Conservation (phyloP, 768 basidiomycete species). For the Kwoniella bestiolae region DNA sequence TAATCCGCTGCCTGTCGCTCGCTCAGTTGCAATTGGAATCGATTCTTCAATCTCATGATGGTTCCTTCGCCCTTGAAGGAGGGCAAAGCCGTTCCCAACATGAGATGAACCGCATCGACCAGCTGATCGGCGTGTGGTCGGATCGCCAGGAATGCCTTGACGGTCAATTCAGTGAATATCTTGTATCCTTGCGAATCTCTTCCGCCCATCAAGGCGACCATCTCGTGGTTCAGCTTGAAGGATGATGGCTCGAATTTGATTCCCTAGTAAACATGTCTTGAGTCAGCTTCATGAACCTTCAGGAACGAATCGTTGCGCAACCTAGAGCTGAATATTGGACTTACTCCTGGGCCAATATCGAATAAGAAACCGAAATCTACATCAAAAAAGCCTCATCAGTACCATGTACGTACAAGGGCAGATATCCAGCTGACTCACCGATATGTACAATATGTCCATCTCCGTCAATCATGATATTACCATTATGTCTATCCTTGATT, state of each 20-base stretch:
- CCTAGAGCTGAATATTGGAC: conserved; percentile 32
- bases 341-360: conserved; percentile 92
- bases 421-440: conserved; percentile 63
- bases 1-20: conserved; percentile 92
- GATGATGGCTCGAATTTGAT: conserved; percentile 98
- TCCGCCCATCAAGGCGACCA: conserved; percentile 97
- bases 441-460: conserved; percentile 97
- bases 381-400: conserved; percentile 7
- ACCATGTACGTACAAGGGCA: background rate
- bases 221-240: conserved; percentile 98
- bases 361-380: conserved; percentile 49
- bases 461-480: conserved; percentile 99
- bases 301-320: background rate
- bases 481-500: conserved; percentile 98
- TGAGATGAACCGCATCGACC: conserved; percentile 82
- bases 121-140: conserved; percentile 93
- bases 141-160: conserved; percentile 95
- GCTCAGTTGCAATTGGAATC: conserved; percentile 78
- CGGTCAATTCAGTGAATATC: conserved; percentile 87
- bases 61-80: conserved; percentile 96
- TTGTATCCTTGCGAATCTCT: conserved; percentile 91
- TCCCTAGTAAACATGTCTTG: conserved; percentile 59
- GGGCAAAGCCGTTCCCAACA: conserved; percentile 92
- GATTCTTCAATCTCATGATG: conserved; percentile 80
- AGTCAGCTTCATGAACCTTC: background rate